These are phyloP conservation scores for Zoysia matrella DNA, from an alignment of 202 grass and related monocot species.

Conservation along the genomic window DNA sequence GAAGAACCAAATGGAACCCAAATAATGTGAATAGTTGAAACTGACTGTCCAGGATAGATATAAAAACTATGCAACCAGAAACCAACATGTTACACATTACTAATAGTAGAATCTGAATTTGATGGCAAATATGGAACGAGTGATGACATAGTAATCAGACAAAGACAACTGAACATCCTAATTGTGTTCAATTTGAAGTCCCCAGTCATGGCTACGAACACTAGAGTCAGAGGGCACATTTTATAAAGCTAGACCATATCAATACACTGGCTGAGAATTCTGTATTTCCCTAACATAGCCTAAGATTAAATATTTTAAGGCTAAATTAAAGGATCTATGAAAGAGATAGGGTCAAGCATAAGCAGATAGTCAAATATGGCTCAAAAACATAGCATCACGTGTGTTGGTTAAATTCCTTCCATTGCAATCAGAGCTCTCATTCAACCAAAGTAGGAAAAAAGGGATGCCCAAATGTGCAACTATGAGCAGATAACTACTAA, in stretches of 20 bases:
- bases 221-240: not conserved
- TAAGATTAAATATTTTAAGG: not conserved
- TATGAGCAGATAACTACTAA: no score
- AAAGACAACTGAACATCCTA: not conserved
- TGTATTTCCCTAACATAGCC: not conserved
- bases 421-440: not conserved
- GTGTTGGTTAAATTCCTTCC: conserved; percentile 1
- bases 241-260: not conserved
- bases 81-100: not conserved
- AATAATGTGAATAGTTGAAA: not conserved
- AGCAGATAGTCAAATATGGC: not conserved
- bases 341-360: no score
- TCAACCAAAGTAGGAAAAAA: not conserved
- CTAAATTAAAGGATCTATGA: no score
- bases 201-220: not conserved
- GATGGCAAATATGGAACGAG: not conserved
- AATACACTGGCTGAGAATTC: no score
- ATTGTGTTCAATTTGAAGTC: not conserved
- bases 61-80: not conserved
- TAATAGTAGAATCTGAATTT: not conserved
- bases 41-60: not conserved
- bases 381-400: not conserved
- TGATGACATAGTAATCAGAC: not conserved
- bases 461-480: not conserved
- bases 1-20: not conserved